These are phyloP conservation scores for Parsonsia alboflavescens DNA, from an alignment of 257 asterid species.

Conservation along the genomic window DNA sequence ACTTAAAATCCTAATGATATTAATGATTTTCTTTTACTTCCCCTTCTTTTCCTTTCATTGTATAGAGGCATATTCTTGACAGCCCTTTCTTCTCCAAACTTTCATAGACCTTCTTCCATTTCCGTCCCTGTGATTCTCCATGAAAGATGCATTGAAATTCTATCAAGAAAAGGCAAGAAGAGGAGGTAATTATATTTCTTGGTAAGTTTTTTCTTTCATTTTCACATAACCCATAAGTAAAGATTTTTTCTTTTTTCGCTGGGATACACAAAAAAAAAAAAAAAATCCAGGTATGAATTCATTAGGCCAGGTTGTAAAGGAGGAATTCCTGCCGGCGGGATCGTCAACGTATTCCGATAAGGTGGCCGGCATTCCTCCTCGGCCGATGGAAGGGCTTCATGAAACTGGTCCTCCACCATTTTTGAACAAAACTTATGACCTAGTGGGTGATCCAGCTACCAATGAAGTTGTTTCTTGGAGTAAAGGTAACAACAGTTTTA, in stretches of 20 bases:
- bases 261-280: background rate
- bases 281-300: slow-evolving; percentile 27
- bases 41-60: background rate
- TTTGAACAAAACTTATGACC: slow-evolving; percentile 64
- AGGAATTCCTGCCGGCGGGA: slow-evolving; percentile 21
- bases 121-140: too few relatives aligned
- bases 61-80: slow-evolving; percentile 11
- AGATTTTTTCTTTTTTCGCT: background rate
- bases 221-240: too few relatives aligned
- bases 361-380: slow-evolving; percentile 25
- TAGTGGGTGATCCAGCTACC: slow-evolving; percentile 62
- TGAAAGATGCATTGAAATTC: too few relatives aligned
- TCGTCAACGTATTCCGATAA: slow-evolving; percentile 23
- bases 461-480: slow-evolving; percentile 61
- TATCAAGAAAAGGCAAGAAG: background rate
- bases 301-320: slow-evolving; percentile 21
- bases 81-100: background rate
- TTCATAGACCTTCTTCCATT: background rate
- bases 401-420: slow-evolving; percentile 64
- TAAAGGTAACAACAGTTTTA: slow-evolving; percentile 65
- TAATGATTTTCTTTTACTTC: too few relatives aligned
- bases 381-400: slow-evolving; percentile 49
- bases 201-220: background rate
- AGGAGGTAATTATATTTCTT: background rate
- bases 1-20: too few relatives aligned